Evolutionary conservation across 371 early-diverging fungal species (phyloP), one percentile per base, ranked within the genome.

Genomic region (Rhizopus delemar): DNA sequence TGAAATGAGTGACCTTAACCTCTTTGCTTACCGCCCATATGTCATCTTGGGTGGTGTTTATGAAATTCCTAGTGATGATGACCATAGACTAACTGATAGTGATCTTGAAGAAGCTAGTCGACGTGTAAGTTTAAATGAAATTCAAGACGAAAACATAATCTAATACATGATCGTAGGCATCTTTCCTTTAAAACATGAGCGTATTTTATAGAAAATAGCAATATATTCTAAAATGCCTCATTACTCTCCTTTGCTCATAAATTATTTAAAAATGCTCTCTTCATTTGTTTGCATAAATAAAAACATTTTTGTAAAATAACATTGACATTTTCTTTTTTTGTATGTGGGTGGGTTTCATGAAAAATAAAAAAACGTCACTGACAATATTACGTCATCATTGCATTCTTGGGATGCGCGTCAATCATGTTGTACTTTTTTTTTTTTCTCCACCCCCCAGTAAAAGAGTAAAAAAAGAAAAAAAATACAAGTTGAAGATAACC

Each of bases 1-100:
- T 31, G 75, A 77, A 53, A 71, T 69, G 70, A 68, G 66, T 8
- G 83, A 84, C 51, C 58, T 87, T 48, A 62, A 69, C n/a, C 57
- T 72, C 33, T 81, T 83, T 51, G 82, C 86, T 39, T 87, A 85
- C 71, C 75, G 78, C 41, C 88, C 88, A 43, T 85, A 70, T 61
- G 61, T 85, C 28, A 80, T 85, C 39, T 66, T 85, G 50, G 80
- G 86, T 56, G 84, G 84, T 58, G 83, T 85, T 11, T 82, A 78
- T 59, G 86, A 83, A 59, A 81, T 86, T 43, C 83, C 82, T 36
- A 67, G 62, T 41, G 68, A 75, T 53, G 75, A 73, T 56, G 65
- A 73, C 12, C 65, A 68, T 45, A 68, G 53, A 29, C 59, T 79
- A n/a, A 60, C 74, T 34, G 71, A 70, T 8, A 57, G 56, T 31